A percentile compares a stretch with the other conserved stretches of the same genome.
These are phyloP conservation scores for Fusarium musae DNA, from an alignment of 2,329 filamentous ascomycete genomes.

Conservation along the genomic window DNA sequence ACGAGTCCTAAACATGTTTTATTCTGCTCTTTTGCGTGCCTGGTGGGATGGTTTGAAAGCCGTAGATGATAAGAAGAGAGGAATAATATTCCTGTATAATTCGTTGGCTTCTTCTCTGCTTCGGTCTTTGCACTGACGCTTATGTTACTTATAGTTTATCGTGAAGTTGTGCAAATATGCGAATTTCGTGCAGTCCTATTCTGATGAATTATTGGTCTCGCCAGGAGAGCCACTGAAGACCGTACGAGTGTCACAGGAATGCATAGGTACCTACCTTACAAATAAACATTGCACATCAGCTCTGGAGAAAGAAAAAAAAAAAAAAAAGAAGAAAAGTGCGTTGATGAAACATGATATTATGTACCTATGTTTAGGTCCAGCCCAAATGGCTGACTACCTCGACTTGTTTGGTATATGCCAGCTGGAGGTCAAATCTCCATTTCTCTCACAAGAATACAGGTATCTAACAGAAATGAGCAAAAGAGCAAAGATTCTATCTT, in stretches of 20 bases:
- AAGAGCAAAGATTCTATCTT: too few species aligned
- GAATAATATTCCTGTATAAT: conserved; percentile 33
- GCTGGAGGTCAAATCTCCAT: neutral
- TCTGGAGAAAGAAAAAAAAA: neutral
- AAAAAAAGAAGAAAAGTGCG: neutral
- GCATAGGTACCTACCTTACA: neutral
- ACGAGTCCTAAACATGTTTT: conserved; percentile 58
- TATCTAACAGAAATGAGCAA: neutral
- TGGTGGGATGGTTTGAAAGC: conserved; percentile 10
- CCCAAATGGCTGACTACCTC: neutral
- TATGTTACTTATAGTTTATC: neutral
- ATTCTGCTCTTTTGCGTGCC: neutral
- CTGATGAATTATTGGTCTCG: neutral
- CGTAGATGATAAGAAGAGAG: conserved; percentile 13
- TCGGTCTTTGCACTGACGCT: neutral
- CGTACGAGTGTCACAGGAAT: neutral
- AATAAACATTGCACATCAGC: neutral
- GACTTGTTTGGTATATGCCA: neutral
- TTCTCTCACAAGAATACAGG: too few species aligned
- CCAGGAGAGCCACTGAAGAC: neutral
- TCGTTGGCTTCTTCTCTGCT: conserved; percentile 10
- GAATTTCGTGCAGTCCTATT: neutral
- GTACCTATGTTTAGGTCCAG: neutral
- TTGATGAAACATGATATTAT: neutral
- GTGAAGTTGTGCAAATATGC: neutral